A percentile compares a stretch with the other conserved stretches of the same genome.
These are phyloP conservation scores for Colletotrichum agaves DNA, from an alignment of 2,329 filamentous ascomycete species.

Conservation along the genomic window DNA sequence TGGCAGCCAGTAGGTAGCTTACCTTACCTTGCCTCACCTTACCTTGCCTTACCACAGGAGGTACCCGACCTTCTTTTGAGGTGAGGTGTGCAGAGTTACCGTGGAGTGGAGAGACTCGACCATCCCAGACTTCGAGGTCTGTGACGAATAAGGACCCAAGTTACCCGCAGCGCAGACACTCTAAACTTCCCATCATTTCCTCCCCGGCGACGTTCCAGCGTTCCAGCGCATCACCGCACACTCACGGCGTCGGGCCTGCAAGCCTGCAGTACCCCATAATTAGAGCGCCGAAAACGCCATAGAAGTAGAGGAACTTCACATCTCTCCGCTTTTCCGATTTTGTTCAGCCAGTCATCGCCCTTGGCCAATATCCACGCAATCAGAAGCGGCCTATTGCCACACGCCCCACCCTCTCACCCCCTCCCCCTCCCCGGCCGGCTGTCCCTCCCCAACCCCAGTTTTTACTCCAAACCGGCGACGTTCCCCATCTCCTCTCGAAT, in stretches of 20 bases:
- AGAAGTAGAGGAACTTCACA: not conserved
- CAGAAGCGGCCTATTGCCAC: constrained; percentile 22
- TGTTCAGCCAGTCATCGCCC: not conserved
- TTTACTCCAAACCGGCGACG: constrained; percentile 35
- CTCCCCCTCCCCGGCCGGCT: constrained; percentile 27
- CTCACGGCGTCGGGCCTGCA: not conserved
- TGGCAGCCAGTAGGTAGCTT: not conserved
- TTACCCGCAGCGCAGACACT: constrained; percentile 1
- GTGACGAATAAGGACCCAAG: not conserved
- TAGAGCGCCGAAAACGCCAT: constrained; percentile 33
- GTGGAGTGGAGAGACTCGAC: not conserved
- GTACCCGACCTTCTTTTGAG: too few relatives aligned
- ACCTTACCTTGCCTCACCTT: not conserved
- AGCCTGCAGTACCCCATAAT: constrained; percentile 27
- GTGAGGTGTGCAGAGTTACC: too few relatives aligned
- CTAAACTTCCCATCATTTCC: not conserved
- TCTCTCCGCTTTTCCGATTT: not conserved
- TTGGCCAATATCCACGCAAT: constrained; percentile 12
- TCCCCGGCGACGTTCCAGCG: not conserved
- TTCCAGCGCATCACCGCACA: constrained; percentile 8
- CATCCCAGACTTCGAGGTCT: not conserved
- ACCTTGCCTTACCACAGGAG: not conserved
- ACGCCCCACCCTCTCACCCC: constrained; percentile 17
- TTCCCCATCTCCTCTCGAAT: constrained; percentile 35
- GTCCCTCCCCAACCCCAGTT: constrained; percentile 32